A percentile compares a stretch with the other conserved stretches of the same genome.
phyloP scores from a whole-genome alignment of 192 early-diverging fungal species.

The Backusella liffmaniae region DNA sequence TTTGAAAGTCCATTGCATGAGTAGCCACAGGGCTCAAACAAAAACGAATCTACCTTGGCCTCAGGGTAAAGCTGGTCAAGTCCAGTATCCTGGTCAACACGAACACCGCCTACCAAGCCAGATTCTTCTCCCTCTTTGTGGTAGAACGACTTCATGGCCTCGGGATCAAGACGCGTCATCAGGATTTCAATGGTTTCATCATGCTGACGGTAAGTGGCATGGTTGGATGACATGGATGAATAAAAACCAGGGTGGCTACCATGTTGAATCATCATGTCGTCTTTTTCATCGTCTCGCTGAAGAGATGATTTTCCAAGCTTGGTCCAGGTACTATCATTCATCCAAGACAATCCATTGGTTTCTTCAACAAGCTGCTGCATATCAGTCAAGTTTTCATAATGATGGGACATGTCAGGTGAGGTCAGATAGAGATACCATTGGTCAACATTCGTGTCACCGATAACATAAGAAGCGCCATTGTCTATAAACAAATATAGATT shows the following conservation, averaged over 20 bases:
- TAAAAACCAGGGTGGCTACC: background rate
- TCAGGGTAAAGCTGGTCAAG: constrained; percentile 80
- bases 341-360: constrained; percentile 20
- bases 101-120: constrained; percentile 80
- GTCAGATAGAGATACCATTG: constrained; percentile 96
- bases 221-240: background rate
- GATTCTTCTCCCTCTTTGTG: constrained; percentile 56
- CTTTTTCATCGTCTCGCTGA: background rate
- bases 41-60: constrained; percentile 80
- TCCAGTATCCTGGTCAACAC: constrained; percentile 75
- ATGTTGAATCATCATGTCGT: background rate
- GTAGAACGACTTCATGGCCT: constrained; percentile 77
- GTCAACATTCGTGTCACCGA: constrained; percentile 92
- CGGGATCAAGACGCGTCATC: constrained; percentile 91
- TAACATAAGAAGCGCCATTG: constrained; percentile 80
- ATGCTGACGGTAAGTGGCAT: constrained; percentile 11
- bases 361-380: constrained; percentile 17
- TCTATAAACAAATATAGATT: constrained; percentile 34
- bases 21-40: constrained; percentile 97
- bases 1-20: constrained; percentile 85
- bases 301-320: background rate
- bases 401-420: constrained; percentile 51
- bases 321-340: constrained; percentile 5
- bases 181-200: constrained; percentile 95
- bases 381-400: constrained; percentile 3